phyloP scores from a whole-genome alignment of 2,329 filamentous ascomycete species.

The Pseudopyrenochaeta lycopersici region DNA sequence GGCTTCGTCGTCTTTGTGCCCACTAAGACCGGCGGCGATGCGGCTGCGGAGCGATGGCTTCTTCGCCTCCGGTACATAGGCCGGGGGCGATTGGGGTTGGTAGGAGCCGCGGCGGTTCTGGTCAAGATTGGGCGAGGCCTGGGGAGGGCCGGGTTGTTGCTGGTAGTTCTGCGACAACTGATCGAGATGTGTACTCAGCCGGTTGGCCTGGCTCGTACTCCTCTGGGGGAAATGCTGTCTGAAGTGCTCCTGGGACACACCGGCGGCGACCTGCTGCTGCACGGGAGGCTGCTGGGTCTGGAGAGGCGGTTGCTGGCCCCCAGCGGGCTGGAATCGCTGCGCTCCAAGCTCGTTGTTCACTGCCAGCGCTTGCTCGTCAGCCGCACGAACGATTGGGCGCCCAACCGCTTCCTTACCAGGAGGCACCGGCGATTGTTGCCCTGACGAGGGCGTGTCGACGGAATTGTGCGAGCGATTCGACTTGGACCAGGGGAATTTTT shows the following conservation, averaged over 20 bases:
- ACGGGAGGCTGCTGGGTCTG: slow-evolving; percentile 26
- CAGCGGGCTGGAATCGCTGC: slow-evolving; percentile 35
- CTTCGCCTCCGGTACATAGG: slow-evolving; percentile 32
- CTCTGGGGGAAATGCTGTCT: slow-evolving; percentile 37
- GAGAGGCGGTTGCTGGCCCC: slow-evolving; percentile 29
- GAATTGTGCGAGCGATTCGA: slow-evolving; percentile 50
- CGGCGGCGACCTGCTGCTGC: slow-evolving; percentile 19
- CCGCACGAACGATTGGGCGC: slow-evolving; percentile 38
- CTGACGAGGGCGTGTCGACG: slow-evolving; percentile 42
- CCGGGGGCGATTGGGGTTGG: slow-evolving; percentile 25
- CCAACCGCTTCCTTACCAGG: slow-evolving; percentile 41
- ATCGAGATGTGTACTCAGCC: slow-evolving; percentile 41
- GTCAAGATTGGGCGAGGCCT: slow-evolving; percentile 35
- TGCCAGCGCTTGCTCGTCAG: slow-evolving; percentile 45
- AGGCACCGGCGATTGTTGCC: slow-evolving; percentile 44
- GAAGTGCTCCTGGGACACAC: slow-evolving; percentile 23
- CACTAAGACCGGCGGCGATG: slow-evolving; percentile 37
- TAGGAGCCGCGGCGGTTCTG: slow-evolving; percentile 33
- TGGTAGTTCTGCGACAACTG: slow-evolving; percentile 37
- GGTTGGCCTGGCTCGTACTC: slow-evolving; percentile 42
- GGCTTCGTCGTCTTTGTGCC: slow-evolving; percentile 45
- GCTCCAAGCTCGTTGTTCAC: slow-evolving; percentile 43
- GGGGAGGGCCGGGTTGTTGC: slow-evolving; percentile 29
- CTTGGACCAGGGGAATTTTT: slow-evolving; percentile 49
- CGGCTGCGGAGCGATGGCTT: slow-evolving; percentile 47